Evolutionary conservation across 805 yeast genomes (phyloP).

Genomic region (Nakazawaea ishiwadae): DNA sequence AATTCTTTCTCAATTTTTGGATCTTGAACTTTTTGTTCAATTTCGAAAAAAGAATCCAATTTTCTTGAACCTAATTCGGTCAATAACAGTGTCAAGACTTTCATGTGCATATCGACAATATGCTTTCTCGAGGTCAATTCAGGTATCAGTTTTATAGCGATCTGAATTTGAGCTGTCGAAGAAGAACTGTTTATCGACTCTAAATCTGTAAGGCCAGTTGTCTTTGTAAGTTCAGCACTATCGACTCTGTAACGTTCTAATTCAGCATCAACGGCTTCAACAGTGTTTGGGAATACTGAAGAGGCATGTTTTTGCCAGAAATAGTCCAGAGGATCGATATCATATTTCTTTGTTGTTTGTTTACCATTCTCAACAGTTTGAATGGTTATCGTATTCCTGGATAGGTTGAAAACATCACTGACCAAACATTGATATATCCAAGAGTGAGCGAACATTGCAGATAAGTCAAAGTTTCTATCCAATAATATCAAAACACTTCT

Average conservation of each 20-base stretch:
- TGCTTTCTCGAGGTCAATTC: constrained; percentile 85
- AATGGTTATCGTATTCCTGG: constrained; percentile 76
- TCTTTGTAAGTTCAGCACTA: constrained; percentile 79
- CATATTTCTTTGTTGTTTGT: constrained; percentile 56
- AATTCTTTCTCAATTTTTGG: constrained; percentile 55
- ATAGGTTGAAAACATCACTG: constrained; percentile 81
- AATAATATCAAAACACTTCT: constrained; percentile 75
- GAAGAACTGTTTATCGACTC: constrained; percentile 53
- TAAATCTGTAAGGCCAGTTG: constrained; percentile 70
- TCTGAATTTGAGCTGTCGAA: constrained; percentile 68
- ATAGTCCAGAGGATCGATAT: constrained; percentile 88
- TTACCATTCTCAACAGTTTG: constrained; percentile 29
- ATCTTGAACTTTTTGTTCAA: constrained; percentile 78
- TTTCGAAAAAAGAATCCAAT: constrained; percentile 87
- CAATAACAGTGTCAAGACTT: constrained; percentile 78
- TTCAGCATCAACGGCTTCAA: constrained; percentile 88
- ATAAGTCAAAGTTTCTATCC: constrained; percentile 86
- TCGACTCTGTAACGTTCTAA: constrained; percentile 77
- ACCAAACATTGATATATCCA: constrained; percentile 98
- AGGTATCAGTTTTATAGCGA: constrained; percentile 89
- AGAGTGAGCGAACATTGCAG: constrained; percentile 93
- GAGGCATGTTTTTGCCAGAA: constrained; percentile 86
- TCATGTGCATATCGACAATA: constrained; percentile 95
- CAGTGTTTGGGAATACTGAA: constrained; percentile 97
- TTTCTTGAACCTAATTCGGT: constrained; percentile 82